Percentiles rank a stretch among this genome's conserved stretches.
These are phyloP conservation scores for Boletus semigastroideus DNA, from an alignment of 1,284 basidiomycete genomes.

Conservation along the genomic window DNA sequence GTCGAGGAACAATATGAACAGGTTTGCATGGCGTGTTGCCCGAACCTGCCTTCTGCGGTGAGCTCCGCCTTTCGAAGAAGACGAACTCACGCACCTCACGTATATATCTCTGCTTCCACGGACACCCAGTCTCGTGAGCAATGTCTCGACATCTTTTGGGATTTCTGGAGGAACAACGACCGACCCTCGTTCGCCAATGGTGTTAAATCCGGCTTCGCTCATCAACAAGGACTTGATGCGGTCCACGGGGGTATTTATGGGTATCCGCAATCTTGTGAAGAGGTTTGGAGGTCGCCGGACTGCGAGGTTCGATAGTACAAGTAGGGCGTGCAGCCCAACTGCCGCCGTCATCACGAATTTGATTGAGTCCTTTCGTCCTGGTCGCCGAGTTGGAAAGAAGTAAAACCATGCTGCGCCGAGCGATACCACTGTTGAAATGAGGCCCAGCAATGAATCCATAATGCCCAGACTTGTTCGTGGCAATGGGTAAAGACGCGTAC, in stretches of 20 bases:
- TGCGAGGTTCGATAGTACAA: conserved; percentile 49
- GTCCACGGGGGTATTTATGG: conserved; percentile 54
- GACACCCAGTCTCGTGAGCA: conserved; percentile 56
- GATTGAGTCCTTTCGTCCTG: background rate
- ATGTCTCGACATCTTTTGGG: conserved; percentile 46
- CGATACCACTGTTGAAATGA: conserved; percentile 16
- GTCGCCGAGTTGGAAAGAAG: conserved; percentile 9
- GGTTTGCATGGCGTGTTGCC: conserved; percentile 58
- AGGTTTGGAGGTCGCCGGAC: conserved; percentile 59
- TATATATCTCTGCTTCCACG: conserved; percentile 60
- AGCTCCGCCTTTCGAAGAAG: background rate
- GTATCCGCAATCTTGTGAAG: conserved; percentile 53
- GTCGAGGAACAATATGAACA: conserved; percentile 62
- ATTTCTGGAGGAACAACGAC: conserved; percentile 33
- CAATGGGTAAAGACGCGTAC: too few relatives aligned
- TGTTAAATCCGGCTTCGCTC: conserved; percentile 21
- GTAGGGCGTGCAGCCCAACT: conserved; percentile 56
- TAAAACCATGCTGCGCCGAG: conserved; percentile 24
- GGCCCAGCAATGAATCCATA: background rate
- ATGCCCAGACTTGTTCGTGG: too few relatives aligned
- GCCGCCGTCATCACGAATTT: conserved; percentile 22
- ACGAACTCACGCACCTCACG: conserved; percentile 45
- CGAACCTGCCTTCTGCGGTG: conserved; percentile 47
- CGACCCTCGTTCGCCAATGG: background rate
- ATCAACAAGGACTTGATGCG: conserved; percentile 48